phyloP scores from a whole-genome alignment of 106 monocot genomes.

The Platanthera zijinensis region DNA sequence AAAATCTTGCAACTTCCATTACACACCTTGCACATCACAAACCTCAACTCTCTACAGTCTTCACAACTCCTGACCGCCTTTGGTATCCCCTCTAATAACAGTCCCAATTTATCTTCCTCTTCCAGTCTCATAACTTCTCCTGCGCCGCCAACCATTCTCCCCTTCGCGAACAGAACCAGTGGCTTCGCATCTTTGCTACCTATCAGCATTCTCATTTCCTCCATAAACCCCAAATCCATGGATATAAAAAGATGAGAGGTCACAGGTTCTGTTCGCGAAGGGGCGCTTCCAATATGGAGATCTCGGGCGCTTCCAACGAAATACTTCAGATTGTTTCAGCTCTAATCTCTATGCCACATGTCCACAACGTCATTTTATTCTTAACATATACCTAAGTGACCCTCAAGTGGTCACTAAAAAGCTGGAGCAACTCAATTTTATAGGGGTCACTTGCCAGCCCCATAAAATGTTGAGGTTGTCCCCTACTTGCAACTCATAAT shows the following conservation, averaged over 20 bases:
- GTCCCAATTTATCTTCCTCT: slow-evolving; percentile 58
- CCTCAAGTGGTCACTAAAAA: too few species aligned
- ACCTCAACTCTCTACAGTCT: slow-evolving; percentile 67
- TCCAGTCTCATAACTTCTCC: slow-evolving; percentile 60
- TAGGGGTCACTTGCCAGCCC: too few species aligned
- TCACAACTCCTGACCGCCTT: slow-evolving; percentile 37
- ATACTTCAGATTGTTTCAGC: too few species aligned
- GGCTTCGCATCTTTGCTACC: slow-evolving; percentile 39
- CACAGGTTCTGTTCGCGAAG: slow-evolving; percentile 56
- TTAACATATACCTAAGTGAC: too few species aligned
- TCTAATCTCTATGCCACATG: too few species aligned
- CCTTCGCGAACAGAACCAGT: slow-evolving; percentile 62
- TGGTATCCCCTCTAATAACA: slow-evolving; percentile 54
- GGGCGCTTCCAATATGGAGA: slow-evolving; percentile 13
- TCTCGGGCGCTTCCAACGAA: too few species aligned
- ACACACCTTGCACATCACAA: slow-evolving; percentile 78
- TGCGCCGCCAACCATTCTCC: slow-evolving; percentile 56
- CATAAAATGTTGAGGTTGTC: too few species aligned
- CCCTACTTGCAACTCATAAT: too few species aligned
- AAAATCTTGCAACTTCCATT: slow-evolving; percentile 79
- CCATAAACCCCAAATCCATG: slow-evolving; percentile 81
- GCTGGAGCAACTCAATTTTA: too few species aligned
- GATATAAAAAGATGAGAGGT: slow-evolving; percentile 38
- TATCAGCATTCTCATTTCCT: slow-evolving; percentile 69
- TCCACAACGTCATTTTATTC: too few species aligned